Base-by-base conservation (phyloP, 805 yeast genomes). In the Suhomyces vadensis region DNA sequence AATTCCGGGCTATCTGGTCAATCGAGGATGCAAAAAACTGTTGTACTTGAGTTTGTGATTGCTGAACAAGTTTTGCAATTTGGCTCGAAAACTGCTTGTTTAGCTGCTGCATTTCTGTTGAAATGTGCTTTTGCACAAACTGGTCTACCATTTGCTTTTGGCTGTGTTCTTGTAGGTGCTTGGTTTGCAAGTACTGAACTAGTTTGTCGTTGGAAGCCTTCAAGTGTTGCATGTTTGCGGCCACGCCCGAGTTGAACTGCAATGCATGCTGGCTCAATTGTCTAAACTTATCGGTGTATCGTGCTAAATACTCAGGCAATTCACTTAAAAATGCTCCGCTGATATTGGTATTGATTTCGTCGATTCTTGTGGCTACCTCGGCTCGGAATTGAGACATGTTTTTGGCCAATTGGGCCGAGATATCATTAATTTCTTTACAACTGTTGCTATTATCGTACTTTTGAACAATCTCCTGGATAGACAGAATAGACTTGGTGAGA, bases 131-230 rank as follows among this genome's bases (percentile, higher is more conserved):
- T 19, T 44, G 31, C 6, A 44, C 22, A 4, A 35, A 27, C 10
- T 44, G 21, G 16, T 29, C 22, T 11, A 44, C 26, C 10, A 27
- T 19, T 14, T 23, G 24, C 24, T 41, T 29, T 11, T 40, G 24
- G 6, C 29, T 26, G 42, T 40, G 14, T 22, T 49, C 23, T 22
- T 23, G 41, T 26, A 56, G 44, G 35, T 50, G 51, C 16, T 55
- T 54, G 10, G 52, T 50, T 25, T 36, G 31, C 14, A 56, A 47
- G 31, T 47, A 56, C 3, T 49, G 48, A 6, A 55, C 41, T 3
- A 56, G 23, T 36, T 48, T 46, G 17, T 50, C 50, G 39, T 50
- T 52, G 11, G 50, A 43, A 6, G 27, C 39, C 37, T 46, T 50
- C 10, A 43, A 35, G n/a, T 39, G 41, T 3, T 33, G 7, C 11